These are phyloP conservation scores for Simmondsia chinensis DNA, from an alignment of 148 eudicot genomes.

Conservation along the genomic window DNA sequence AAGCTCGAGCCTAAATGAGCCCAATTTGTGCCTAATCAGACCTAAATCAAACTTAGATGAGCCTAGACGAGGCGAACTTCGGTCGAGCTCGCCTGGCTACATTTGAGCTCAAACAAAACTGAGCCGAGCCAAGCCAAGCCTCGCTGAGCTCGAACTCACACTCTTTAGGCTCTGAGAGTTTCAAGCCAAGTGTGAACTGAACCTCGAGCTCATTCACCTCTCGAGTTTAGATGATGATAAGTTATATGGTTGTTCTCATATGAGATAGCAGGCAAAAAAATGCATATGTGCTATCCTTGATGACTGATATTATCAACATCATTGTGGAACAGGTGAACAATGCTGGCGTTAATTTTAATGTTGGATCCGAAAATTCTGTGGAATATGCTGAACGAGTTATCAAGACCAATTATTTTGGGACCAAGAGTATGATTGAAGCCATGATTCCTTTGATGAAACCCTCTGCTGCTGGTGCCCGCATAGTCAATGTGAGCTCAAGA, in stretches of 20 bases:
- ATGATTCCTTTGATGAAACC: conserved; percentile 84
- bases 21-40: too few species aligned
- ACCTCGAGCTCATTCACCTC: too few species aligned
- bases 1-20: too few species aligned
- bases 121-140: too few species aligned
- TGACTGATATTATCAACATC: background rate
- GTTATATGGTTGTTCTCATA: background rate
- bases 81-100: too few species aligned
- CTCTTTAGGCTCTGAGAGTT: too few species aligned
- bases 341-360: conserved; percentile 78
- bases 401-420: conserved; percentile 69
- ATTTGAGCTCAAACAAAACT: too few species aligned
- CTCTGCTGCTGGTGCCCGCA: conserved; percentile 70
- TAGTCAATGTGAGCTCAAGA: conserved; percentile 79
- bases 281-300: background rate
- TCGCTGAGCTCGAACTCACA: too few species aligned
- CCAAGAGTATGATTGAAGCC: conserved; percentile 67
- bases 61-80: too few species aligned
- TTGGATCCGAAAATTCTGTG: conserved; percentile 56
- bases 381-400: conserved; percentile 79
- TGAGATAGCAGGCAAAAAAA: background rate
- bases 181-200: too few species aligned
- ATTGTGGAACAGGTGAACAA: conserved; percentile 62
- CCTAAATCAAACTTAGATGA: too few species aligned
- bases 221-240: background rate